Evolutionary conservation across 441 rosid genomes (phyloP).

Genomic region (Eutrema salsugineum): DNA sequence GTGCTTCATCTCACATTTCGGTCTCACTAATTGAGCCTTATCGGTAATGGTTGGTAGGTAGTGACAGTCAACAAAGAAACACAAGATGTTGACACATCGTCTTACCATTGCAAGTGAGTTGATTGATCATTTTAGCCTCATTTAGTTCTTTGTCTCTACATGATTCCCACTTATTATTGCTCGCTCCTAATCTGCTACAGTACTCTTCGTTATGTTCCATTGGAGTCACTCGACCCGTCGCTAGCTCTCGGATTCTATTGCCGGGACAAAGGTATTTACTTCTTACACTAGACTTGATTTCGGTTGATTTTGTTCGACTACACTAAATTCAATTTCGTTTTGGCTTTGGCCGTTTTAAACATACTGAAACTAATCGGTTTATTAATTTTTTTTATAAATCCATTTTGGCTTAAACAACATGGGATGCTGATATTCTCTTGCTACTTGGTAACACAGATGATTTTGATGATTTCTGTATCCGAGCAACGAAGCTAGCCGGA

Average conservation of each 20-base stretch:
- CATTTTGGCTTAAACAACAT: too few species aligned
- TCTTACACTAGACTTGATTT: not conserved
- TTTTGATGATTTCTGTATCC: conserved; percentile 68
- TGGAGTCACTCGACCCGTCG: conserved; percentile 81
- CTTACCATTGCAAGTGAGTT: conserved; percentile 86
- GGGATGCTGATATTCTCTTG: not conserved
- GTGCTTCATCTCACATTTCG: conserved; percentile 15
- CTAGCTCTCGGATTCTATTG: conserved; percentile 91
- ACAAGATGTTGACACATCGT: conserved; percentile 65
- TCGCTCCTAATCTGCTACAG: conserved; percentile 39
- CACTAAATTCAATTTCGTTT: not conserved
- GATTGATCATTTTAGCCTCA: not conserved
- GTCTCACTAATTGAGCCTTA: conserved; percentile 23
- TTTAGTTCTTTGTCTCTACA: not conserved
- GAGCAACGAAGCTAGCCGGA: conserved; percentile 75
- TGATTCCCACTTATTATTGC: not conserved
- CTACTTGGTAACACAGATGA: conserved; percentile 47
- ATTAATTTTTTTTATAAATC: too few species aligned
- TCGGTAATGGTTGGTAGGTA: conserved; percentile 41
- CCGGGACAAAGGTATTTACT: conserved; percentile 62
- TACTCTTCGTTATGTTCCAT: conserved; percentile 52
- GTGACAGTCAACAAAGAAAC: conserved; percentile 48
- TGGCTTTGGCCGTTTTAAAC: not conserved
- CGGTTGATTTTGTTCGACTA: too few species aligned
- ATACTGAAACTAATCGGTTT: too few species aligned